A percentile compares a stretch with the other conserved stretches of the same genome.
phyloP scores from a whole-genome alignment of 768 basidiomycete species.

The Vararia minispora region DNA sequence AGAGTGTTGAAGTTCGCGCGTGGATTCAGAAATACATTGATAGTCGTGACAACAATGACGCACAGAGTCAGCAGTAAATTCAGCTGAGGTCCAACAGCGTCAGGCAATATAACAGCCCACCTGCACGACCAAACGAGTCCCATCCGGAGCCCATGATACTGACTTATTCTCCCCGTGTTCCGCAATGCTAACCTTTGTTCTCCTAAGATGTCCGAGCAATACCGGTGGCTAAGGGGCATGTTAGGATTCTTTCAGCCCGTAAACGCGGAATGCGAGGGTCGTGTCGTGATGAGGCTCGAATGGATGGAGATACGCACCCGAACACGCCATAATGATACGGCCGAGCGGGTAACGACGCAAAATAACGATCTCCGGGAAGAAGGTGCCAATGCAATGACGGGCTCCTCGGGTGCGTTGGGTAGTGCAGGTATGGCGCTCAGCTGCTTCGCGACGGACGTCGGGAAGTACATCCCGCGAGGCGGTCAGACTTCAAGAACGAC shows the following conservation, averaged over 20 bases:
- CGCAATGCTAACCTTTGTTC: constrained; percentile 64
- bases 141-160: constrained; percentile 78
- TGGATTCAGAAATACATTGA: no score
- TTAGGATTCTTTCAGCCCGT: constrained; percentile 6
- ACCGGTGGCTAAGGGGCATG: constrained; percentile 47
- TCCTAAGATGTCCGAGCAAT: constrained; percentile 59
- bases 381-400: constrained; percentile 43
- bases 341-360: constrained; percentile 58
- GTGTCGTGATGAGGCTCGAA: neutral
- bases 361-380: constrained; percentile 74
- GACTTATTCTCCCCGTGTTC: constrained; percentile 77
- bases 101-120: constrained; percentile 30
- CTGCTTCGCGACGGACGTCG: constrained; percentile 66
- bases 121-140: constrained; percentile 67
- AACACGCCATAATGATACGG: constrained; percentile 74
- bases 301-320: constrained; percentile 38
- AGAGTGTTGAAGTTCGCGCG: no score
- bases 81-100: no score
- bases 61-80: no score
- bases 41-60: no score
- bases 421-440: constrained; percentile 61
- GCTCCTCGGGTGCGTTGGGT: constrained; percentile 48
- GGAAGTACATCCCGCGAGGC: constrained; percentile 94
- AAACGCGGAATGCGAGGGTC: neutral
- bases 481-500: neutral